These are phyloP conservation scores for Dictyostelium purpureum DNA, from an alignment of 78 protist species.

Conservation along the genomic window DNA sequence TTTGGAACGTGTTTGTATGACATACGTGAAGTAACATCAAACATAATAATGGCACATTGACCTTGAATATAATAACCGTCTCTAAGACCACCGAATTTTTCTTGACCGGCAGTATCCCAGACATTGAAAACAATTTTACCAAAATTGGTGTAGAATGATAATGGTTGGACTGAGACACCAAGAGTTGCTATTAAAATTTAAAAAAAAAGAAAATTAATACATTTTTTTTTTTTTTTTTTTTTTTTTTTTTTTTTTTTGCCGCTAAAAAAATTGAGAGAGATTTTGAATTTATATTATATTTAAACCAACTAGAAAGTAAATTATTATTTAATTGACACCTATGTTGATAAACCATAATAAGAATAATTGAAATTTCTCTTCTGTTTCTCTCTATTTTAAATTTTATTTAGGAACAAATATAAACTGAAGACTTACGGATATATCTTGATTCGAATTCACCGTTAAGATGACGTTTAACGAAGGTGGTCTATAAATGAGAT, in stretches of 20 bases:
- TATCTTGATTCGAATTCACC: constrained; percentile 99
- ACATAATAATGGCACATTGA: constrained; percentile 99
- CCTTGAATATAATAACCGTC: constrained; percentile 99
- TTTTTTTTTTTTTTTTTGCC: background rate
- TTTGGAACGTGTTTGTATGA: constrained; percentile 98
- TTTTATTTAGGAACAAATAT: background rate
- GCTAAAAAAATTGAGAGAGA: background rate
- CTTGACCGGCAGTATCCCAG: constrained; percentile 99
- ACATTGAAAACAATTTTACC: constrained; percentile 97
- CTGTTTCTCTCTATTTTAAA: background rate
- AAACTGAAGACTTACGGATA: constrained; percentile 82
- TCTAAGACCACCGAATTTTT: constrained; percentile 99
- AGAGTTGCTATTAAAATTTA: constrained; percentile 86
- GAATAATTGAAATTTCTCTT: background rate
- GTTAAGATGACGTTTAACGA: constrained; percentile 99
- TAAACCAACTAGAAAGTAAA: background rate
- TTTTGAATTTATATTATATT: background rate
- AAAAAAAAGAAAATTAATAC: no score
- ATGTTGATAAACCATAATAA: no score
- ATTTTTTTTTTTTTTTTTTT: no score
- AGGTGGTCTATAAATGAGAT: constrained; percentile 94
- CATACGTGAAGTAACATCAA: constrained; percentile 98
- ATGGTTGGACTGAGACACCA: constrained; percentile 96
- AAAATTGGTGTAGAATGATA: constrained; percentile 96
- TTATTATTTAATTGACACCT: no score